phyloP scores from a whole-genome alignment of 2,329 filamentous ascomycete species.

The Dothideomycetidae sp. region DNA sequence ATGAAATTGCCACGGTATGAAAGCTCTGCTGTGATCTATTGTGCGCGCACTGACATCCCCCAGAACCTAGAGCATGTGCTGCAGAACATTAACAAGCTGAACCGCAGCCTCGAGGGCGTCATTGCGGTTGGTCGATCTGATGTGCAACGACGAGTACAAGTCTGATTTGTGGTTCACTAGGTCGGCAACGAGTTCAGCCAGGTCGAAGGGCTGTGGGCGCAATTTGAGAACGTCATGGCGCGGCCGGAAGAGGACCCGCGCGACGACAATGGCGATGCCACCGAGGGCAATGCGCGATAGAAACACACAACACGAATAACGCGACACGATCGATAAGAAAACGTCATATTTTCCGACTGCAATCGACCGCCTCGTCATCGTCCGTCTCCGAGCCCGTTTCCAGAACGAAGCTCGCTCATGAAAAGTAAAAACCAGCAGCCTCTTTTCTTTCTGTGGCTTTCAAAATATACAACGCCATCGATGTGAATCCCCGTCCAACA shows the following conservation, averaged over 20 bases:
- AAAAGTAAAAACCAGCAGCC: not conserved
- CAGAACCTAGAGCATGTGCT: constrained; percentile 74
- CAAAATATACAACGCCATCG: constrained; percentile 1
- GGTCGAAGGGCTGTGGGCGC: constrained; percentile 91
- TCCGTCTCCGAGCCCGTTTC: constrained; percentile 5
- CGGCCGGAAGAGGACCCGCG: constrained; percentile 31
- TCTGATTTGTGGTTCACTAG: constrained; percentile 24
- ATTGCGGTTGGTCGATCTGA: constrained; percentile 50
- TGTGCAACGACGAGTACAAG: constrained; percentile 1
- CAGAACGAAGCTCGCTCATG: constrained; percentile 4
- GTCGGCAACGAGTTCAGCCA: constrained; percentile 94
- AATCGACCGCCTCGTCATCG: not conserved
- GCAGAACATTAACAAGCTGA: constrained; percentile 90
- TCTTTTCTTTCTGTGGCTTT: not conserved
- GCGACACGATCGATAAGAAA: constrained; percentile 1
- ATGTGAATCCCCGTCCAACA: no score
- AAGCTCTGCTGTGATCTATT: no score
- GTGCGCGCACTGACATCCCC: not conserved
- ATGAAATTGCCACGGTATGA: constrained; percentile 56
- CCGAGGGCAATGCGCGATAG: not conserved
- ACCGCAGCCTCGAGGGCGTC: constrained; percentile 79
- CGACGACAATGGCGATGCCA: constrained; percentile 1
- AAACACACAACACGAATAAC: not conserved
- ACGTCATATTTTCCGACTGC: not conserved
- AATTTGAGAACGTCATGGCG: constrained; percentile 93